These are phyloP conservation scores for Rhizopogon vesiculosus DNA, from an alignment of 768 basidiomycete species.

Conservation along the genomic window DNA sequence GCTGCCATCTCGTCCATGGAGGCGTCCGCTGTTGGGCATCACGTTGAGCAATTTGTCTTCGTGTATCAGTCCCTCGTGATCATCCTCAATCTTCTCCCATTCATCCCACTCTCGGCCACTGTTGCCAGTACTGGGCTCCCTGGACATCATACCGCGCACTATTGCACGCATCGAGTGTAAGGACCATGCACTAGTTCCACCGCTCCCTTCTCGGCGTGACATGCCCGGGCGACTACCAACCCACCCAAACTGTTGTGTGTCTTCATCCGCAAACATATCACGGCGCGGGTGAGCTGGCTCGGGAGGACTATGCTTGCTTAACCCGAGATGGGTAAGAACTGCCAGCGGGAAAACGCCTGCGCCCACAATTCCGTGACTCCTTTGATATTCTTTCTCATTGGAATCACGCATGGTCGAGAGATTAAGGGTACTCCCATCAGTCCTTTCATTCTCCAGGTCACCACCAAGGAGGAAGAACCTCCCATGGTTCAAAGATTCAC, in stretches of 20 bases:
- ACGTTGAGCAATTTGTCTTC: slow-evolving; percentile 4
- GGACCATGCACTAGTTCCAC: slow-evolving; percentile 48
- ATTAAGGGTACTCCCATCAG: slow-evolving; percentile 2
- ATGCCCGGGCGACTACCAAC: slow-evolving; percentile 8
- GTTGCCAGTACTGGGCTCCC: slow-evolving; percentile 21
- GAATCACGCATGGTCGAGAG: neutral
- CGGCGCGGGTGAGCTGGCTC: slow-evolving; percentile 32
- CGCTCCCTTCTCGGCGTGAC: slow-evolving; percentile 34
- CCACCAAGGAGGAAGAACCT: slow-evolving; percentile 17
- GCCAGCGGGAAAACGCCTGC: slow-evolving; percentile 6
- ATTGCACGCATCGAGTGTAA: slow-evolving; percentile 34
- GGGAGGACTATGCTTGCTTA: slow-evolving; percentile 10
- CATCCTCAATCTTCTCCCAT: slow-evolving; percentile 17
- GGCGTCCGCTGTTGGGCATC: slow-evolving; percentile 1
- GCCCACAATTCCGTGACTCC: neutral
- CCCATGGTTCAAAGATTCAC: neutral
- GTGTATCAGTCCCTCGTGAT: slow-evolving; percentile 17
- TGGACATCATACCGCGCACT: slow-evolving; percentile 24
- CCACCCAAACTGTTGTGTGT: slow-evolving; percentile 45
- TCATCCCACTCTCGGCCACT: slow-evolving; percentile 10
- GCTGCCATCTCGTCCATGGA: slow-evolving; percentile 11
- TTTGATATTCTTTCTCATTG: neutral
- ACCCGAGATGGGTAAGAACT: slow-evolving; percentile 19
- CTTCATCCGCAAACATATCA: slow-evolving; percentile 80
- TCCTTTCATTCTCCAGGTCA: slow-evolving; percentile 12